phyloP scores from a whole-genome alignment of 108 stramenopile species.

The Discostella pseudostelligera region DNA sequence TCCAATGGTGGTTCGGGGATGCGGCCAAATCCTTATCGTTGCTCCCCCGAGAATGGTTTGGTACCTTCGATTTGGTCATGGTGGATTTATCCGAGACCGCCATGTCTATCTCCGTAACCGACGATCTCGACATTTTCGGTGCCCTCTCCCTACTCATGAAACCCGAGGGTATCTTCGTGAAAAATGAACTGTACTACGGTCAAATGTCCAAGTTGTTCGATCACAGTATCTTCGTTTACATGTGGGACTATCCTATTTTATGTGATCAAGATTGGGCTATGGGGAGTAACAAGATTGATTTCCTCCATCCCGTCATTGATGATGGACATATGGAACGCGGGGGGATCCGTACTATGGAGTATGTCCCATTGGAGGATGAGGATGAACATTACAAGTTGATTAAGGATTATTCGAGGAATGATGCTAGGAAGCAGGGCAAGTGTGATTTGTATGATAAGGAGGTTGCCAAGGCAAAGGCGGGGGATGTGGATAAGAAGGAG shows the following conservation, averaged over 20 bases:
- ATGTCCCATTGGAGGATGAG: slow-evolving; percentile 48
- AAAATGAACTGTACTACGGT: slow-evolving; percentile 80
- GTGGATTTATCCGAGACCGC: slow-evolving; percentile 83
- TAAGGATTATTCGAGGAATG: slow-evolving; percentile 68
- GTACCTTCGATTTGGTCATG: slow-evolving; percentile 84
- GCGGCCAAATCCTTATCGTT: slow-evolving; percentile 77
- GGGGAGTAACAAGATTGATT: slow-evolving; percentile 73
- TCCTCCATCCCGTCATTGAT: slow-evolving; percentile 51
- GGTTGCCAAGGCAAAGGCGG: slow-evolving; percentile 27
- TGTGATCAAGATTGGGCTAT: slow-evolving; percentile 77
- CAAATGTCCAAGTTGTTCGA: slow-evolving; percentile 65
- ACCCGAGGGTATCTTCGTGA: slow-evolving; percentile 82
- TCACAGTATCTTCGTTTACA: slow-evolving; percentile 55
- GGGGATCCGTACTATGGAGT: slow-evolving; percentile 30
- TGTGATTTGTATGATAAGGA: slow-evolving; percentile 40
- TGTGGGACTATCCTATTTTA: slow-evolving; percentile 59
- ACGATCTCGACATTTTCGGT: slow-evolving; percentile 74
- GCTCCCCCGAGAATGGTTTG: slow-evolving; percentile 79
- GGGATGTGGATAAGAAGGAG: slow-evolving; percentile 14
- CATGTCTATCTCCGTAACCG: slow-evolving; percentile 69
- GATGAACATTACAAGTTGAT: slow-evolving; percentile 57
- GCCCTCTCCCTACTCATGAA: slow-evolving; percentile 72
- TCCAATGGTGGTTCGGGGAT: slow-evolving; percentile 92
- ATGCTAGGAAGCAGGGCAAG: slow-evolving; percentile 45
- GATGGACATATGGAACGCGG: slow-evolving; percentile 37